Evolutionary conservation across 2,329 filamentous ascomycete genomes (phyloP).

Genomic region (Calonectria ilicicola): DNA sequence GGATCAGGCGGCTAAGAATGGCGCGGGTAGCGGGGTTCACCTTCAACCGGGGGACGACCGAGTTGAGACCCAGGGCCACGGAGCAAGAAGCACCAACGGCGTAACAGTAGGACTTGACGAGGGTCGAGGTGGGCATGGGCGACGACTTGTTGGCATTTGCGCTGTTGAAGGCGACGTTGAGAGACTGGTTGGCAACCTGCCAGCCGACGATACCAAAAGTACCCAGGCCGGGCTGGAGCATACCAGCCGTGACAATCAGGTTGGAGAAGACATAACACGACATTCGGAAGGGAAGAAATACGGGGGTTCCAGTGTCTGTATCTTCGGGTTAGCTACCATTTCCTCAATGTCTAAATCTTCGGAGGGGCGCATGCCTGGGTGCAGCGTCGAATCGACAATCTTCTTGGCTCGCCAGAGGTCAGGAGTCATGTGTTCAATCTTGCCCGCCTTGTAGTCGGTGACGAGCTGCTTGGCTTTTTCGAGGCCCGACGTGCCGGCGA

Average conservation of each 20-base stretch:
- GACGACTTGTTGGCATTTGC: slow-evolving; percentile 99
- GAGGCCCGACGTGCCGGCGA: slow-evolving; percentile 82
- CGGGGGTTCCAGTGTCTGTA: slow-evolving; percentile 89
- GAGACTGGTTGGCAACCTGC: slow-evolving; percentile 96
- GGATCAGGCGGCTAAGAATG: slow-evolving; percentile 87
- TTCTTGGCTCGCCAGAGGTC: slow-evolving; percentile 97
- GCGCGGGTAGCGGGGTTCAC: slow-evolving; percentile 81
- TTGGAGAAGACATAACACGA: slow-evolving; percentile 95
- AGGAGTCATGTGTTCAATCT: slow-evolving; percentile 83
- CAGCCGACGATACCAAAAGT: slow-evolving; percentile 89
- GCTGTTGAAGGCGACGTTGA: slow-evolving; percentile 98
- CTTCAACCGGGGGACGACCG: slow-evolving; percentile 87
- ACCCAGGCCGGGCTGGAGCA: slow-evolving; percentile 90
- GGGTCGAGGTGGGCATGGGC: slow-evolving; percentile 82
- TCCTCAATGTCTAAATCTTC: not conserved
- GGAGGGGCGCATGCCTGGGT: slow-evolving; percentile 76
- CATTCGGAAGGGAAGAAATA: slow-evolving; percentile 97
- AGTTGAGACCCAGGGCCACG: slow-evolving; percentile 92
- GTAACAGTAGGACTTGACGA: slow-evolving; percentile 90
- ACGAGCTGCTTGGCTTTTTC: slow-evolving; percentile 88
- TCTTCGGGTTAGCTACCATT: slow-evolving; percentile 23
- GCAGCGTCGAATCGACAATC: slow-evolving; percentile 94
- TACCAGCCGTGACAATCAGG: slow-evolving; percentile 92
- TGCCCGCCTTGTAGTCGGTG: slow-evolving; percentile 87
- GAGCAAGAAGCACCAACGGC: slow-evolving; percentile 94